phyloP scores from a whole-genome alignment of 345 rosid species.

The Salix dunnii region DNA sequence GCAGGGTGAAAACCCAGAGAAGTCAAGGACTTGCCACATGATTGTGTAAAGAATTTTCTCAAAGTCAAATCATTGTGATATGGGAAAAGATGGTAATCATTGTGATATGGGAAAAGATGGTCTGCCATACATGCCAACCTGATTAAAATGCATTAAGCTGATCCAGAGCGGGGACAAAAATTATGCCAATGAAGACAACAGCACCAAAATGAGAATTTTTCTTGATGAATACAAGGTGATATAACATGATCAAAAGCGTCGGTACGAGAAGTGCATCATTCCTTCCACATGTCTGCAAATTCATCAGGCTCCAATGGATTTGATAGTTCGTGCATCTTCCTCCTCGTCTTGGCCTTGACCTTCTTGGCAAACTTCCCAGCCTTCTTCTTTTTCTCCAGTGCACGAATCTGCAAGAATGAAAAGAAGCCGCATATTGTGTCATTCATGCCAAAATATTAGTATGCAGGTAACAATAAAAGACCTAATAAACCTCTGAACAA shows the following conservation, averaged over 20 bases:
- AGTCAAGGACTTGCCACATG: neutral
- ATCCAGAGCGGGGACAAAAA: neutral
- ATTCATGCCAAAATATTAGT: neutral
- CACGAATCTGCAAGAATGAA: constrained; percentile 55
- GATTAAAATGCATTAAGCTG: neutral
- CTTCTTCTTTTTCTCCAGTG: constrained; percentile 69
- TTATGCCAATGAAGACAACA: neutral
- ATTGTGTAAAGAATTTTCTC: neutral
- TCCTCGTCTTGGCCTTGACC: constrained; percentile 83
- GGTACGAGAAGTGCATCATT: constrained; percentile 6
- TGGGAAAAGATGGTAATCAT: neutral
- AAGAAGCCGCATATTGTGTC: neutral
- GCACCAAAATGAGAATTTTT: neutral
- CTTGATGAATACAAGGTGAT: neutral
- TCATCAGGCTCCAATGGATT: constrained; percentile 91
- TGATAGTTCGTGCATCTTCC: constrained; percentile 76
- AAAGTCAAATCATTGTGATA: neutral
- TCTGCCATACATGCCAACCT: neutral
- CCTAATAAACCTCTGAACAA: neutral
- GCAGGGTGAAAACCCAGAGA: neutral
- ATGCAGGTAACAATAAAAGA: neutral
- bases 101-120: neutral
- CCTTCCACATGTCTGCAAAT: constrained; percentile 92
- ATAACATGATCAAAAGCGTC: neutral
- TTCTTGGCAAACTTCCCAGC: constrained; percentile 82